Evolutionary conservation across 345 rosid species (phyloP).

Genomic region (Rhizophora apiculata): DNA sequence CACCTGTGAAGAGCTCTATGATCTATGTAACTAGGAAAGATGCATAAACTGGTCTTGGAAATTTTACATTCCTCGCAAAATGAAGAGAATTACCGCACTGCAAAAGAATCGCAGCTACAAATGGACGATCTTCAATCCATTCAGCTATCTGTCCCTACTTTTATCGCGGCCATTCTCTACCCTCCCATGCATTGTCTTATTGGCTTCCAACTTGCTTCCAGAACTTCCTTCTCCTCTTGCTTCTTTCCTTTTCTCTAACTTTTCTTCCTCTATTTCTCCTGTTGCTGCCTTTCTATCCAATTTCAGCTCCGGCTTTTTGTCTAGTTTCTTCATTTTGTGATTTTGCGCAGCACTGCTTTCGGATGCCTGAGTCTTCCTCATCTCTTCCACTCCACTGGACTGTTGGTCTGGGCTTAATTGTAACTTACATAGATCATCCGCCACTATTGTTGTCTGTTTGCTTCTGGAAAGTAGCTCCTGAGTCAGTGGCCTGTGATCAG

Average conservation of each 20-base stretch:
- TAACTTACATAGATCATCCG: conserved; percentile 22
- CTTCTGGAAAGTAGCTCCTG: conserved; percentile 26
- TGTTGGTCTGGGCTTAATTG: conserved; percentile 24
- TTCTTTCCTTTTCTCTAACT: conserved; percentile 31
- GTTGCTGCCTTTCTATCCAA: conserved; percentile 23
- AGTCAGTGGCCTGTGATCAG: conserved; percentile 16
- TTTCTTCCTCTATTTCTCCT: conserved; percentile 33
- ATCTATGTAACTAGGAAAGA: too few species aligned
- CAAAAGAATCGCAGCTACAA: not conserved
- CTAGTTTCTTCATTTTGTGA: conserved; percentile 25
- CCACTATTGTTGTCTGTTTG: conserved; percentile 21
- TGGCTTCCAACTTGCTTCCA: conserved; percentile 25
- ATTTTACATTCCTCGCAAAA: too few species aligned
- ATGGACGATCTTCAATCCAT: not conserved
- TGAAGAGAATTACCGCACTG: not conserved
- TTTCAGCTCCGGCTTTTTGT: conserved; percentile 20
- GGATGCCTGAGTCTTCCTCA: conserved; percentile 14
- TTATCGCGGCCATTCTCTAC: conserved; percentile 36
- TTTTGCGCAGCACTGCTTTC: conserved; percentile 29
- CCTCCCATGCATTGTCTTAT: conserved; percentile 28
- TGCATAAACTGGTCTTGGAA: too few species aligned
- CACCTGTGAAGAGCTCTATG: too few species aligned
- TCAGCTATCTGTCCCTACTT: conserved; percentile 33
- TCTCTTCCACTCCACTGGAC: conserved; percentile 8
- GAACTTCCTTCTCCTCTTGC: conserved; percentile 29